Percentiles rank a stretch among this genome's conserved stretches.
phyloP scores from a whole-genome alignment of 2,329 filamentous ascomycete genomes.

The Aureobasidium sp. region DNA sequence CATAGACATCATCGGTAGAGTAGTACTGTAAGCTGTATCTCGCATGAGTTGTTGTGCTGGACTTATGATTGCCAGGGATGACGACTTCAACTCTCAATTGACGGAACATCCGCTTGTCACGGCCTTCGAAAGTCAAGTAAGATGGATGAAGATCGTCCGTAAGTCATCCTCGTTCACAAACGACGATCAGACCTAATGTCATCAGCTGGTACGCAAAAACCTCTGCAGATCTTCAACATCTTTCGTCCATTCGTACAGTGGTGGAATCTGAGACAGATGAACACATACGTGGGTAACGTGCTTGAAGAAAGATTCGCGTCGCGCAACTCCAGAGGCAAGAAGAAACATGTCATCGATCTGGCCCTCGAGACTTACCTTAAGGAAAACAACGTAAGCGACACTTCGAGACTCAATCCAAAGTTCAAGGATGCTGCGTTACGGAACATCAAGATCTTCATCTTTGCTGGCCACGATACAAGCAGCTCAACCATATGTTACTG shows the following conservation, averaged over 20 bases:
- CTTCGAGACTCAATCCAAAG: slow-evolving; percentile 26
- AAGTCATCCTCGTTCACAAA: not conserved
- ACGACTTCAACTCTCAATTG: slow-evolving; percentile 30
- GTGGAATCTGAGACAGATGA: slow-evolving; percentile 30
- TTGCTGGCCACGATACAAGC: slow-evolving; percentile 37
- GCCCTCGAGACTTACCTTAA: slow-evolving; percentile 31
- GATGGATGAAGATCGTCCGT: slow-evolving; percentile 22
- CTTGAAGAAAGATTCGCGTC: slow-evolving; percentile 31
- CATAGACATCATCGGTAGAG: slow-evolving; percentile 35
- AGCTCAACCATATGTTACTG: slow-evolving; percentile 29
- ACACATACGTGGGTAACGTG: slow-evolving; percentile 26
- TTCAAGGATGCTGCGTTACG: slow-evolving; percentile 29
- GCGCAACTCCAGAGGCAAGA: slow-evolving; percentile 23
- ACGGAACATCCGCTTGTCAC: slow-evolving; percentile 28
- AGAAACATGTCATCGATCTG: slow-evolving; percentile 28
- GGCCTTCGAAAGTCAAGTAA: slow-evolving; percentile 28
- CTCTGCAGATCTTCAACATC: slow-evolving; percentile 30
- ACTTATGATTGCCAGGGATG: slow-evolving; percentile 19
- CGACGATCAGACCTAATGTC: not conserved
- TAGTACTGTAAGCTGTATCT: slow-evolving; percentile 22
- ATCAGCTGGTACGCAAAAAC: slow-evolving; percentile 27
- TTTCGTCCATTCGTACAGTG: slow-evolving; percentile 26
- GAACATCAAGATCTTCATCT: slow-evolving; percentile 34
- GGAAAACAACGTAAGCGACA: slow-evolving; percentile 20
- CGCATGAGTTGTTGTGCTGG: too few relatives aligned